Evolutionary conservation across 306 rosid genomes (phyloP).

Genomic region (Spatholobus suberectus): DNA sequence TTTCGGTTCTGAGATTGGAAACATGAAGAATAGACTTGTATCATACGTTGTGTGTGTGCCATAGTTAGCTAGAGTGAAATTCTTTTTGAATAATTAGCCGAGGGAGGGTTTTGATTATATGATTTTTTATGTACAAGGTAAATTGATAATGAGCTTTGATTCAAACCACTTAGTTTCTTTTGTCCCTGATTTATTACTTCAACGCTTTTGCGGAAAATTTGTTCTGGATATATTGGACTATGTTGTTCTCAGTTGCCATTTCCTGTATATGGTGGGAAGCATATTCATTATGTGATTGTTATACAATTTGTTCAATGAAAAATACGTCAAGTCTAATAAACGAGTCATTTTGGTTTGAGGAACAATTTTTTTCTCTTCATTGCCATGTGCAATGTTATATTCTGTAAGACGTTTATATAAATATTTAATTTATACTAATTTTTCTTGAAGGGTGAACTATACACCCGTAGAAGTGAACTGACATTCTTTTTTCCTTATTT

Average conservation of each 20-base stretch:
- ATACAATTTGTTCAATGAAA: slow-evolving; percentile 55
- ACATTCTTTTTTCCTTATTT: not conserved
- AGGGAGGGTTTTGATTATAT: slow-evolving; percentile 64
- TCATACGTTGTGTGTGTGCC: slow-evolving; percentile 80
- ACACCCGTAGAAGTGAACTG: not conserved
- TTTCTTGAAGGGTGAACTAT: not conserved
- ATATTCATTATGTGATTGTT: slow-evolving; percentile 66
- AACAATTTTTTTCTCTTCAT: slow-evolving; percentile 21
- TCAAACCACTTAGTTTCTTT: slow-evolving; percentile 49
- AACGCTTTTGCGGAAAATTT: slow-evolving; percentile 52
- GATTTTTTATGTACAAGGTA: slow-evolving; percentile 62
- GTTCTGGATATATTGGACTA: slow-evolving; percentile 31
- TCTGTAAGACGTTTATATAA: not conserved
- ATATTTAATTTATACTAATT: not conserved
- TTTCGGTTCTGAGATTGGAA: slow-evolving; percentile 41
- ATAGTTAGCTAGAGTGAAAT: slow-evolving; percentile 81
- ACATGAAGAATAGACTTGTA: slow-evolving; percentile 61
- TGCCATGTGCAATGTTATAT: not conserved
- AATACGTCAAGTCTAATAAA: slow-evolving; percentile 35
- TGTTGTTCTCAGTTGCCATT: slow-evolving; percentile 40
- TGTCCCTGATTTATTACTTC: slow-evolving; percentile 55
- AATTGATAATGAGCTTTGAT: slow-evolving; percentile 57
- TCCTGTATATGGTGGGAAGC: slow-evolving; percentile 49
- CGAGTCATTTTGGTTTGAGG: slow-evolving; percentile 19
- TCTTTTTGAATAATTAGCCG: slow-evolving; percentile 80